Base-by-base conservation (phyloP, 2,329 filamentous ascomycete species). In the Xylariaceae sp. region DNA sequence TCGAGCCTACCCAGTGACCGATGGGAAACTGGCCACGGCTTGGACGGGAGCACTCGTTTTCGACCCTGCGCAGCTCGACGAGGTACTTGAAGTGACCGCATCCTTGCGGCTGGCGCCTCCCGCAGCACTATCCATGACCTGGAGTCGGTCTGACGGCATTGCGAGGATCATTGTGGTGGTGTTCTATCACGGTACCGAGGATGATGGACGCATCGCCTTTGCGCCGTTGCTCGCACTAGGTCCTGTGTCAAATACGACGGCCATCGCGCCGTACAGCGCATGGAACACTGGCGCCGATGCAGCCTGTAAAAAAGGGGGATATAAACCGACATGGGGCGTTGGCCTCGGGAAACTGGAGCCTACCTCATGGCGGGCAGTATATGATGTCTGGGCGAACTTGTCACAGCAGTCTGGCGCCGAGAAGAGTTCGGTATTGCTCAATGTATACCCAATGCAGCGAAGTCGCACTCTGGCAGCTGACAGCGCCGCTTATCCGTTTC, bases 401-500 rank as follows among this genome's bases (percentile, higher is more conserved):
- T 35, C 33, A 34, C 19, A 37, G 22, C 18, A 33, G 5, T 21
- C 37, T 17, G 35, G 32, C 8, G 32, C 33, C 6, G 15, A 30
- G 13, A 39, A 19, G 3, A 36, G 29, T 14, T 33, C 24, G 4
- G 32, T 40, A 14, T 32, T 40, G n/a, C 27, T 43, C 11, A 33
- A 37, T 25, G 30, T 26, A 32, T 37, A 19, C 33, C 28, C 19
- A 43, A 38, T 16, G 31, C 32, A 7, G 5, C n/a, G 24, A 23
- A 23, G 8, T 23, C 21, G 21, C 8, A 7, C 8, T 23, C 21
- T 23, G 8, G 21, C 21, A 23, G 21, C 21, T 12, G n/a, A n/a
- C n/a, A n/a, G n/a, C 12, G 7, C 21, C 21, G 21, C 21, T 23
- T 53, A 57, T 32, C 55, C 60, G 7, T 52, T 52, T 13, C 49